Evolutionary conservation across 2,329 filamentous ascomycete species (phyloP), one percentile per base, ranked within the genome.

Genomic region (Fusarium incarnatum): DNA sequence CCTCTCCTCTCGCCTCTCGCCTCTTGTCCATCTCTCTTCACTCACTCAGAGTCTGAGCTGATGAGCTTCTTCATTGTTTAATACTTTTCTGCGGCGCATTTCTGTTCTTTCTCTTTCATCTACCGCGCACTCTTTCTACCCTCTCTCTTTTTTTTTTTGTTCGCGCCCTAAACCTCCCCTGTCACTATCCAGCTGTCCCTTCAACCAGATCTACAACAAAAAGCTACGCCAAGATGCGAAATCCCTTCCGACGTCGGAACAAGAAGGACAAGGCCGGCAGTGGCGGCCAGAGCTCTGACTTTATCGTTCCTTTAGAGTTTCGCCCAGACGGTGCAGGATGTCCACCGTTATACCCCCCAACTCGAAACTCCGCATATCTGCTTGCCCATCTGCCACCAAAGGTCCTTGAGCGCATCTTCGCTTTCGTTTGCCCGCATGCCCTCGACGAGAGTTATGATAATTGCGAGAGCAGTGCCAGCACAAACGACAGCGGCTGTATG

Each of bases 341-440:
- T 28, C 64, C 74, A 20, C 74, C 71, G 54, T 70, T 74, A 25
- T 80, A 78, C 63, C 79, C 79, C 58, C 81, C 83, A 11, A 83
- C 81, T 8, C 71, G 72, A 25, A 72, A 76, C 28, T 87, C 85
- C 9, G 80, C 83, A 16, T 75, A 75, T 16, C 68, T 81, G 40
- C 83, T 89, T 50, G 81, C 82, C 42, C 80, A 81, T 55, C 86
- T 98, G 13, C 91, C 94, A 12, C 81, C 86, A 27, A 81, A 86
- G n/a, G 84, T 97, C 30, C 85, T 98, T 61, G 85, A 89, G 71
- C 88, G 87, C 77, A 94, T 98, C 77, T 95, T 98, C 79, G 81
- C 86, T 74, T 89, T 89, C 72, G 90, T 98, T 60, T 98, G 94
- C 75, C 94, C 94, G 10, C 95, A 98, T 80, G 84, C 89, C 37